Percentiles rank a stretch among this genome's conserved stretches.
phyloP scores from a whole-genome alignment of 2,329 filamentous ascomycete genomes.

The Trichoderma breve region DNA sequence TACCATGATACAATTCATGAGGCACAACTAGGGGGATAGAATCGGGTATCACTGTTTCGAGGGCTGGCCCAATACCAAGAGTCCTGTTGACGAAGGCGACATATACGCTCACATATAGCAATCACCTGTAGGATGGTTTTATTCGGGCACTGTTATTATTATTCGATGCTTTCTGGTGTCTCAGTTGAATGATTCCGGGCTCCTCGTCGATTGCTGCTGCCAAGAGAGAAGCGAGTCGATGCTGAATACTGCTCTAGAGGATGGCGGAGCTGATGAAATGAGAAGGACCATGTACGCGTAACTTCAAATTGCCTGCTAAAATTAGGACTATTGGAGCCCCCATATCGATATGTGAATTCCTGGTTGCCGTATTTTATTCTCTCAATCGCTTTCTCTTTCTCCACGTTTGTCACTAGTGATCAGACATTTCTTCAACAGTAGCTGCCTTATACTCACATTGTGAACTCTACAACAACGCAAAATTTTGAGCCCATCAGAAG shows the following conservation, averaged over 20 bases:
- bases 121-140: background rate
- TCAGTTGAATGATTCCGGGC: background rate
- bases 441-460: too few relatives aligned
- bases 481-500: too few relatives aligned
- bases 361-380: too few relatives aligned
- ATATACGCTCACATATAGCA: background rate
- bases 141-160: background rate
- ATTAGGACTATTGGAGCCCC: background rate
- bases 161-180: background rate
- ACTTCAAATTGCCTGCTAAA: background rate
- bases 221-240: background rate
- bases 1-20: background rate
- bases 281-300: background rate
- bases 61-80: background rate
- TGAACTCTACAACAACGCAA: too few relatives aligned
- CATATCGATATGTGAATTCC: background rate
- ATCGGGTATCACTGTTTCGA: background rate
- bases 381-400: too few relatives aligned
- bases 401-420: too few relatives aligned
- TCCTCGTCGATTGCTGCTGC: background rate
- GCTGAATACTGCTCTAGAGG: background rate
- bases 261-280: background rate
- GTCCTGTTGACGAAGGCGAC: background rate
- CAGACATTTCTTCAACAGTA: too few relatives aligned
- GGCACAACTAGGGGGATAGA: background rate